Conservation (phyloP, 306 rosid species). For the Geum urbanum region DNA sequence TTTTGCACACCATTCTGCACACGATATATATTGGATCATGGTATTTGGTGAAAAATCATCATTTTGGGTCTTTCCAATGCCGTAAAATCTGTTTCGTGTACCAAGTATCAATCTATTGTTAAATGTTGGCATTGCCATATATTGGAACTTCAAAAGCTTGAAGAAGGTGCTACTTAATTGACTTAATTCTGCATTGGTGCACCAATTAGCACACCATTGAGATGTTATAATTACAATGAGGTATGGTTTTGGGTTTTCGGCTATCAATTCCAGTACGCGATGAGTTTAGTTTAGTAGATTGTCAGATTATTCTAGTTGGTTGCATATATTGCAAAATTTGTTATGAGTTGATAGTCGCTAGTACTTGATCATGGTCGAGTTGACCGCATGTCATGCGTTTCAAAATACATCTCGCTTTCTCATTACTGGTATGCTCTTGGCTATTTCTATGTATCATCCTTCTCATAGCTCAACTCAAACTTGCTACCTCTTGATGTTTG, state of each 20-base stretch:
- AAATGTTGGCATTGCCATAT: neutral
- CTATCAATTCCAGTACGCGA: neutral
- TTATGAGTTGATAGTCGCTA: neutral
- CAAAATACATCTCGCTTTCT: neutral
- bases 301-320: neutral
- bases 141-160: conserved; percentile 1
- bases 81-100: neutral
- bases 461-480: neutral
- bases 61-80: neutral
- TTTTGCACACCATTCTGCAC: neutral
- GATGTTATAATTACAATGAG: neutral
- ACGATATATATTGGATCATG: neutral
- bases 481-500: neutral
- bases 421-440: neutral
- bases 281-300: neutral
- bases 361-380: neutral
- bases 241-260: neutral
- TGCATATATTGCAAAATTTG: neutral
- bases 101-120: neutral
- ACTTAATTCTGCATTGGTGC: neutral
- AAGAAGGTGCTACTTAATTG: neutral
- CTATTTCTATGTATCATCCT: neutral
- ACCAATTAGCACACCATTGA: neutral
- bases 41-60: neutral
- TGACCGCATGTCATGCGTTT: neutral